Evolutionary conservation across 148 eudicot genomes (phyloP), one percentile per base, ranked within the genome.

Genomic region (Rhododendron ferrugineum): DNA sequence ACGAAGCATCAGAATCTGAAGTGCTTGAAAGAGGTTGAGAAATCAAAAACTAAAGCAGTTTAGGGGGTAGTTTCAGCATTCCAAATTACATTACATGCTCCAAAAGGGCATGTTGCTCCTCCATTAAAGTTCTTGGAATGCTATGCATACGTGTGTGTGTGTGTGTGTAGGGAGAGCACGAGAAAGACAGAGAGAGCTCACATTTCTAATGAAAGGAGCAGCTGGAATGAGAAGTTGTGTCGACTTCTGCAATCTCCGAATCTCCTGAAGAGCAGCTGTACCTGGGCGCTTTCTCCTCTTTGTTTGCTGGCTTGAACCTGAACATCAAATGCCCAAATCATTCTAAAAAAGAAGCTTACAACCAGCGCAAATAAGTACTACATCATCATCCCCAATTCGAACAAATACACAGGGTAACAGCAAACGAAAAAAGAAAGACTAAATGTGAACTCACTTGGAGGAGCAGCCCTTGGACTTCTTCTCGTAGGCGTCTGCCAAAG

Each of bases 171-270:
- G 74, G 22, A 62, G 30, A 85, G 36, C 62, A 4, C 54, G 16
- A 79, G 37, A 42, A 11, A 49, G 36, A 74, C 22, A 32, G 72
- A 68, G 14, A 37, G 28, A 13, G 28, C 78, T 82, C 34, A 84
- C 91, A 81, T 50, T 30, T 82, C 91, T 84, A 32, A 90, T 88
- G 81, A 90, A 90, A 78, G 91, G 91, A 82, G 91, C 91, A 85
- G 89, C 91, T 34, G 91, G 93, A 80, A 91, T 88, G 9, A 91
- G 84, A 42, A 89, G 93, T 0, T 85, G 52, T 34, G 60, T 26
- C 5, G 91, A 79, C 88, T 87, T 91, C 82, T 91, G 91, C 49
- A 80, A 87, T 36, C 78, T 84, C 70, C 93, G 86, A 86, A 91
- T 91, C 88, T 91, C 93, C 14, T 89, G 88, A 83, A 91, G 86